Conservation (phyloP, 495 filamentous ascomycete species). For the Podospora fimiseda region DNA sequence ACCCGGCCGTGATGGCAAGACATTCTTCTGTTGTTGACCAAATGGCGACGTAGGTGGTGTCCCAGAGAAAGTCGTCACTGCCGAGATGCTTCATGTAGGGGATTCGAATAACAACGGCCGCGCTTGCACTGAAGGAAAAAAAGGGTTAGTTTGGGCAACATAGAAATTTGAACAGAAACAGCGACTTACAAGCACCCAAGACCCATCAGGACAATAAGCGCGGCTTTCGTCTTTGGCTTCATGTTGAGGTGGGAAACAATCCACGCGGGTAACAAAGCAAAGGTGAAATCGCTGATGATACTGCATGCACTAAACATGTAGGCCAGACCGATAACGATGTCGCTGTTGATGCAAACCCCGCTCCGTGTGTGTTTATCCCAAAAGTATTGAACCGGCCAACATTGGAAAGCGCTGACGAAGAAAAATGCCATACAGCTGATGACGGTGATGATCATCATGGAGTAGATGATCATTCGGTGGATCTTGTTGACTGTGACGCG, state of each 20-base stretch:
- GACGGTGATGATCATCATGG: conserved; percentile 19
- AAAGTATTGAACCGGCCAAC: conserved; percentile 32
- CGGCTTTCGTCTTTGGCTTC: conserved; percentile 16
- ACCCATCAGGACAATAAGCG: conserved; percentile 17
- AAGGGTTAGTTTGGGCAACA: neutral
- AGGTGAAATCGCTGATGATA: conserved; percentile 27
- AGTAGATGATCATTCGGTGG: conserved; percentile 34
- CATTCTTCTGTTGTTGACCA: conserved; percentile 32
- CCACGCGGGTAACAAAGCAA: conserved; percentile 29
- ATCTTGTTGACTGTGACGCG: conserved; percentile 32
- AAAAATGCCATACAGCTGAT: conserved; percentile 32
- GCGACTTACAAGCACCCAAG: conserved; percentile 24
- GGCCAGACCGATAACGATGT: conserved; percentile 15
- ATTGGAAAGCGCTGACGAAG: conserved; percentile 41
- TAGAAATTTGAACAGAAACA: neutral
- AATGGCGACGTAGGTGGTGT: conserved; percentile 26
- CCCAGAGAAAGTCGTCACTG: conserved; percentile 26
- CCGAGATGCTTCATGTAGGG: conserved; percentile 19
- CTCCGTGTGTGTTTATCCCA: conserved; percentile 23
- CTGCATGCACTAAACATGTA: conserved; percentile 24
- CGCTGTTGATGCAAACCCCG: conserved; percentile 23
- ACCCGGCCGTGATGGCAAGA: conserved; percentile 28
- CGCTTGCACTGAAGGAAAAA: conserved; percentile 20
- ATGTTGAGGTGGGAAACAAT: conserved; percentile 31
- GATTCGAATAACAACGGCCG: conserved; percentile 25